phyloP scores from a whole-genome alignment of 2,329 filamentous ascomycete genomes.

The Truncatella angustata region DNA sequence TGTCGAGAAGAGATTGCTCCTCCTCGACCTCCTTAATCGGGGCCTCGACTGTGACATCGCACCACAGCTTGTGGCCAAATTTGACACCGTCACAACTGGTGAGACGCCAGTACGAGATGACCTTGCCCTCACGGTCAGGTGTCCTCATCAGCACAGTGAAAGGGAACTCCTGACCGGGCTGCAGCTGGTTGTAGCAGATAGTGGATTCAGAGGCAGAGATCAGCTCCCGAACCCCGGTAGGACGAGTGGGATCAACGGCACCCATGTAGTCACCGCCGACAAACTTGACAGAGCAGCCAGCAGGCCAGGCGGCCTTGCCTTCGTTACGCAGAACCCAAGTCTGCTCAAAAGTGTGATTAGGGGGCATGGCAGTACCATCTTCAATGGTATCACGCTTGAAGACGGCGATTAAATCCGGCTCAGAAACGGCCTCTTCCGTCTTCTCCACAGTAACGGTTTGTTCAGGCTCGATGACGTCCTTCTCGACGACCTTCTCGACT shows the following conservation, averaged over 20 bases:
- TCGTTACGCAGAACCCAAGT: conserved; percentile 90
- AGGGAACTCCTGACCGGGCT: conserved; percentile 69
- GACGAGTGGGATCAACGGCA: conserved; percentile 76
- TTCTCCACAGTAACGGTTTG: conserved; percentile 20
- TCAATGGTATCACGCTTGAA: conserved; percentile 77
- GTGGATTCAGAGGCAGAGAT: conserved; percentile 81
- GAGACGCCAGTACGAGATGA: conserved; percentile 95
- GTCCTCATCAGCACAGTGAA: conserved; percentile 87
- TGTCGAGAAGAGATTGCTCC: conserved; percentile 17
- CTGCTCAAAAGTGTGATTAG: conserved; percentile 78
- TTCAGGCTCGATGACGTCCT: conserved; percentile 13
- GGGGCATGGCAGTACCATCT: conserved; percentile 72
- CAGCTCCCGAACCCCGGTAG: conserved; percentile 75
- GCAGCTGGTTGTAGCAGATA: conserved; percentile 65
- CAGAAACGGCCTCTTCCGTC: conserved; percentile 14
- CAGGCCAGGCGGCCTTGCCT: conserved; percentile 77
- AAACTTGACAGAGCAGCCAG: conserved; percentile 85
- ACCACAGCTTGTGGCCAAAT: conserved; percentile 95
- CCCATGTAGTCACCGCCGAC: conserved; percentile 97
- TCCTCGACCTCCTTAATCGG: conserved; percentile 36
- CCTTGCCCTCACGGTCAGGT: conserved; percentile 70
- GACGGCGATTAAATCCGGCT: conserved; percentile 44
- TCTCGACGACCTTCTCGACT: conserved; percentile 23
- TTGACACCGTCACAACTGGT: conserved; percentile 76
- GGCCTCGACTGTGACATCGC: conserved; percentile 72